Percentiles rank a stretch among this genome's conserved stretches.
These are phyloP conservation scores for Medakamo hakoo DNA, from an alignment of 139 green algal genomes.

Conservation along the genomic window DNA sequence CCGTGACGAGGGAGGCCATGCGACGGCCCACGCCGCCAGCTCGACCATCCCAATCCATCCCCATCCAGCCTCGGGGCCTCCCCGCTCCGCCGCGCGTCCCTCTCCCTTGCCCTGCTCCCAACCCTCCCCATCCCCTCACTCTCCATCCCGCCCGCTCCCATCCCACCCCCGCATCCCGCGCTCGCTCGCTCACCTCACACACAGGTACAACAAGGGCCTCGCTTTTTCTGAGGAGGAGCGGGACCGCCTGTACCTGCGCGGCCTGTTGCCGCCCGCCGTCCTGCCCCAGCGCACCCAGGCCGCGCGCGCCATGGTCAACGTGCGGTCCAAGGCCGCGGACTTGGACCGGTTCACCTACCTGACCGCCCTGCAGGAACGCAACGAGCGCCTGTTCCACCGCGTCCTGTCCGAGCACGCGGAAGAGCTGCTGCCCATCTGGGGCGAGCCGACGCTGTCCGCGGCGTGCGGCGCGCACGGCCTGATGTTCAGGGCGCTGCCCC, in stretches of 20 bases:
- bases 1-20: no score
- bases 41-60: no score
- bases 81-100: background rate
- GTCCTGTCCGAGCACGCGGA: conserved; percentile 67
- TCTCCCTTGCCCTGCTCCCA: background rate
- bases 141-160: background rate
- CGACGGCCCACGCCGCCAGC: no score
- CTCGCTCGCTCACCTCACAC: conserved; percentile 1
- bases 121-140: background rate
- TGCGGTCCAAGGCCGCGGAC: conserved; percentile 39
- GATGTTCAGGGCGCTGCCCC: conserved; percentile 49
- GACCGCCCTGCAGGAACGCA: conserved; percentile 52
- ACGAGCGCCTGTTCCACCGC: conserved; percentile 76
- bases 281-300: conserved; percentile 58
- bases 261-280: conserved; percentile 67
- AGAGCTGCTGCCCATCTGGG: conserved; percentile 66
- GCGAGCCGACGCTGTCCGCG: conserved; percentile 39
- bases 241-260: conserved; percentile 65
- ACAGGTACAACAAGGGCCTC: conserved; percentile 75
- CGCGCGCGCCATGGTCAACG: conserved; percentile 59
- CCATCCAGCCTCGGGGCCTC: no score
- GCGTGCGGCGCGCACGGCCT: conserved; percentile 50
- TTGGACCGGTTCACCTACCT: conserved; percentile 70
- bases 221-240: conserved; percentile 67
- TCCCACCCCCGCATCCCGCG: background rate